phyloP scores from a whole-genome alignment of 2,329 filamentous ascomycete species.

The Davidsoniella eucalypti region DNA sequence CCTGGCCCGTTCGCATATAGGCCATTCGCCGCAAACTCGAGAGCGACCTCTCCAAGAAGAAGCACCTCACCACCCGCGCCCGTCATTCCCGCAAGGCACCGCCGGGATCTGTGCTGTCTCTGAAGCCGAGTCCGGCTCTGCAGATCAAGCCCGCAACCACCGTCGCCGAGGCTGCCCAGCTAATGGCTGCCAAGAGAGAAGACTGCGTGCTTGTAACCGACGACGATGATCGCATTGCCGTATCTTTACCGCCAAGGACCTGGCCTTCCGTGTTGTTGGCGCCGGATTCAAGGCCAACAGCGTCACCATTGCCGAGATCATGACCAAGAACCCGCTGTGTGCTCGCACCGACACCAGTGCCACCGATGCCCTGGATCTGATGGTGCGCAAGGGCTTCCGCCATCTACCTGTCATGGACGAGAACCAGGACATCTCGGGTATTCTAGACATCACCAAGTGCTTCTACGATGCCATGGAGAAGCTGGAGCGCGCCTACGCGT shows the following conservation, averaged over 20 bases:
- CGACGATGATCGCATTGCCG: conserved; percentile 91
- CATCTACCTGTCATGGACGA: conserved; percentile 99
- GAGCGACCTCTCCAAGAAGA: conserved; percentile 96
- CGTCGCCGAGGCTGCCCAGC: conserved; percentile 87
- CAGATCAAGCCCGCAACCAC: conserved; percentile 94
- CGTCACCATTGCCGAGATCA: conserved; percentile 92
- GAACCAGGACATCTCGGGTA: conserved; percentile 97
- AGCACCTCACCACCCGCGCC: conserved; percentile 59
- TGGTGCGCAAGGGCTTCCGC: conserved; percentile 96
- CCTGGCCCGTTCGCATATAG: conserved; percentile 28
- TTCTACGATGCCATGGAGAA: conserved; percentile 99
- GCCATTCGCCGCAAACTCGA: conserved; percentile 95
- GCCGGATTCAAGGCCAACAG: conserved; percentile 74
- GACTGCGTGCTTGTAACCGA: conserved; percentile 97
- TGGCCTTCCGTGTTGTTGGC: conserved; percentile 92
- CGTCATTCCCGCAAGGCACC: conserved; percentile 84
- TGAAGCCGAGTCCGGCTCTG: conserved; percentile 87
- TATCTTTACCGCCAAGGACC: conserved; percentile 97
- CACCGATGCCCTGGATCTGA: conserved; percentile 89
- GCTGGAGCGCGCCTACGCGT: conserved; percentile 90
- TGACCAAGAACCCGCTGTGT: conserved; percentile 98
- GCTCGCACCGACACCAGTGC: conserved; percentile 95
- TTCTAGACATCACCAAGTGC: conserved; percentile 97
- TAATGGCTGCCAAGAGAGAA: conserved; percentile 97
- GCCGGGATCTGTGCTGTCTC: conserved; percentile 83